Base-by-base conservation (phyloP, 2,329 filamentous ascomycete genomes). In the Beauveria bassiana region DNA sequence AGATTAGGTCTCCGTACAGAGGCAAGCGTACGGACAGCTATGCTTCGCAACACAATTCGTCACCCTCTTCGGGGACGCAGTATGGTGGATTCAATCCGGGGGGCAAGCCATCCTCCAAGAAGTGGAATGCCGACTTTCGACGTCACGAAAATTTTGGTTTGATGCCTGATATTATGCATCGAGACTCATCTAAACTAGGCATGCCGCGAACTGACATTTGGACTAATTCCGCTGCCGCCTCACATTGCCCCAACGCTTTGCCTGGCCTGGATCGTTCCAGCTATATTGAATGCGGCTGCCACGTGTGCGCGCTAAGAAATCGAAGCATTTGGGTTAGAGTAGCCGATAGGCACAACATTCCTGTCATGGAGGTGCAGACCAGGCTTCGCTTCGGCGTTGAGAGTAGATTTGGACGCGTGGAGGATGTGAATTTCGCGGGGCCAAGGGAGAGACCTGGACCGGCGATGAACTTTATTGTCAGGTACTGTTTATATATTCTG, bases 271-370 rank as follows among this genome's bases (percentile, higher is more conserved):
- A 59, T 22, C 50, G 55, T 31, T 34, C 26, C 9, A 34, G n/a
- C 3, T 75, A 75, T 60, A 59, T 64, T 18, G 66, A 64, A 1
- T 75, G 74, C 58, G 60, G 51, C 51, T 76, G 74, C 42, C 38
- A 59, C 18, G 54, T 62, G 3, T 76, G 74, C 43, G 64, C 66
- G 24, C 51, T 62, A 7, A 65, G 68, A 40, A 74, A 75, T 57
- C 67, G 70, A 55, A 73, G 70, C 59, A 62, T 75, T 14, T 68
- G 67, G 64, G 64, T 75, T 24, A 63, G 59, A 20, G 67, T 68
- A 8, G 62, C 64, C 6, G 59, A 68, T 20, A 31, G 10, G n/a
- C 1, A 42, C 59, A n/a, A 70, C 72, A 1, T 38, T 3, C n/a
- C 45, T 28, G 7, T 26, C 1, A 40, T 63, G 24, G 72, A 74